phyloP scores from a whole-genome alignment of 805 yeast species.

The Zygosaccharomyces rouxii region DNA sequence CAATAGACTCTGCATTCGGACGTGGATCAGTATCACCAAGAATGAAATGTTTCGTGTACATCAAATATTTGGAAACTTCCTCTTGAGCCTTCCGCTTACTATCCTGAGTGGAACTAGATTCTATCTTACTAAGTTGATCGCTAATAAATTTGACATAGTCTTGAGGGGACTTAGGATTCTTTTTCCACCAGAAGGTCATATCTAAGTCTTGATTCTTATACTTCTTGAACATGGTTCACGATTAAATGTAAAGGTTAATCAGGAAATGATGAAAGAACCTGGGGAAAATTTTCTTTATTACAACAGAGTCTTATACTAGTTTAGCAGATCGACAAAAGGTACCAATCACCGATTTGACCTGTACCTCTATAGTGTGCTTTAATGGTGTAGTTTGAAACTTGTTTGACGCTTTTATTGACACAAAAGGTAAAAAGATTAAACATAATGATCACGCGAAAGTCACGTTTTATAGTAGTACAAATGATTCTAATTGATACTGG shows the following conservation, averaged over 20 bases:
- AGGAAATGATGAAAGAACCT: not conserved
- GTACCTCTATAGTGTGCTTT: not conserved
- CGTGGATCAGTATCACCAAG: constrained; percentile 54
- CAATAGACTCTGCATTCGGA: constrained; percentile 66
- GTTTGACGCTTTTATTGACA: not conserved
- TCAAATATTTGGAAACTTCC: constrained; percentile 61
- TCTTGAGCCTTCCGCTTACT: constrained; percentile 54
- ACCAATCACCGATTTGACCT: not conserved
- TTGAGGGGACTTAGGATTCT: constrained; percentile 84
- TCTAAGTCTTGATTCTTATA: constrained; percentile 31
- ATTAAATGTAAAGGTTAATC: not conserved
- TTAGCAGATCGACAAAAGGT: not conserved
- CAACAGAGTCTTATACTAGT: not conserved
- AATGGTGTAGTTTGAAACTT: not conserved
- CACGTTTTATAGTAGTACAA: not conserved
- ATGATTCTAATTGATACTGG: not conserved
- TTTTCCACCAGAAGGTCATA: constrained; percentile 88
- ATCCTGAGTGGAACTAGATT: constrained; percentile 34
- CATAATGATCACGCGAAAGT: not conserved
- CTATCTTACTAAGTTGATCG: constrained; percentile 67
- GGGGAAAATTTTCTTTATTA: not conserved
- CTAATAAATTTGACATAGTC: constrained; percentile 73
- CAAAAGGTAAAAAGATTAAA: not conserved
- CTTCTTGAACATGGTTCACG: constrained; percentile 25
- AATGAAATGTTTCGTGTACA: constrained; percentile 60